phyloP scores from a whole-genome alignment of 2,329 filamentous ascomycete species.

The Scedosporium aurantiacum region DNA sequence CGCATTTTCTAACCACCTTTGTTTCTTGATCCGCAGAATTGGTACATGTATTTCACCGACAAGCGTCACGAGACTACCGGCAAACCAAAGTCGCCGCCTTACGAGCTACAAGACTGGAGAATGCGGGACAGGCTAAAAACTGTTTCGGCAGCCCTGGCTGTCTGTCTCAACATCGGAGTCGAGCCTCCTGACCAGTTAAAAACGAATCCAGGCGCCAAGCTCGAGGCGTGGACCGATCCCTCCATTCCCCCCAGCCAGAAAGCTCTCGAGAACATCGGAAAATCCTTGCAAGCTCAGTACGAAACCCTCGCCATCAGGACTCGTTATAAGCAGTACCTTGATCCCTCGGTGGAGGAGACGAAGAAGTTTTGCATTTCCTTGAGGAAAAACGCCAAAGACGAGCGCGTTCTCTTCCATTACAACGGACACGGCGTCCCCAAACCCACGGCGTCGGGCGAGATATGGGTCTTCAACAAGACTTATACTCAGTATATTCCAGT shows the following conservation, averaged over 20 bases:
- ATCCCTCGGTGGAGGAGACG: slow-evolving; percentile 93
- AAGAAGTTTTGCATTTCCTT: slow-evolving; percentile 92
- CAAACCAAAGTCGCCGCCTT: slow-evolving; percentile 59
- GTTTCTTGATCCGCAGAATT: slow-evolving; percentile 52
- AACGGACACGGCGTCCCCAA: slow-evolving; percentile 96
- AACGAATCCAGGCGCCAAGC: slow-evolving; percentile 81
- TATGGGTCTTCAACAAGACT: slow-evolving; percentile 98
- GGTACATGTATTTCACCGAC: slow-evolving; percentile 99
- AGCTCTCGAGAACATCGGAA: slow-evolving; percentile 87
- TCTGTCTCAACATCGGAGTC: slow-evolving; percentile 94
- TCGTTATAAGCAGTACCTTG: slow-evolving; percentile 94
- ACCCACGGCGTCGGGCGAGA: slow-evolving; percentile 88
- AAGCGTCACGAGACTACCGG: slow-evolving; percentile 94
- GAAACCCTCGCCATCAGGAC: slow-evolving; percentile 90
- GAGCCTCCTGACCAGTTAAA: slow-evolving; percentile 96
- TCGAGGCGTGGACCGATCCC: slow-evolving; percentile 96
- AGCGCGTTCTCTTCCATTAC: slow-evolving; percentile 95
- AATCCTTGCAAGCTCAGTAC: slow-evolving; percentile 90
- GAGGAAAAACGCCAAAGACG: slow-evolving; percentile 85
- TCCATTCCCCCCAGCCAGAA: slow-evolving; percentile 70
- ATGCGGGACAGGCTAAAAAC: slow-evolving; percentile 96
- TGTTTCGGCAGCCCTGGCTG: slow-evolving; percentile 83
- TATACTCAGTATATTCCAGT: slow-evolving; percentile 99
- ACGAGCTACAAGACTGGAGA: slow-evolving; percentile 80
- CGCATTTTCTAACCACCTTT: not conserved